Percentiles rank a stretch among this genome's conserved stretches.
phyloP scores from a whole-genome alignment of 1,139 yeast species.

The Casaregolazyma lundiana region DNA sequence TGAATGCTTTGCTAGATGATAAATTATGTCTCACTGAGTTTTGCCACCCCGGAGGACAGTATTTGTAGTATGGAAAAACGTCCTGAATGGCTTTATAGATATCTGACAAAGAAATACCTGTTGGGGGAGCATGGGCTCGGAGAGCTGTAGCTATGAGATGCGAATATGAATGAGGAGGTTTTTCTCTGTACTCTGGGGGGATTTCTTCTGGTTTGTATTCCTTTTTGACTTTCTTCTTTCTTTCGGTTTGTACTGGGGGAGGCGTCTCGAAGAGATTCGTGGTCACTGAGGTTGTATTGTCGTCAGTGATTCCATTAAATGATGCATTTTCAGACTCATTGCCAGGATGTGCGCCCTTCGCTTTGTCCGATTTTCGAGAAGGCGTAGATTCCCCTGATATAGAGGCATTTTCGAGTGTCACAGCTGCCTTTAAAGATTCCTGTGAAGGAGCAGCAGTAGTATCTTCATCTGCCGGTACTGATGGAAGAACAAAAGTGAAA shows the following conservation, averaged over 20 bases:
- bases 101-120: slow-evolving; percentile 79
- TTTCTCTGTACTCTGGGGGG: slow-evolving; percentile 77
- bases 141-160: slow-evolving; percentile 75
- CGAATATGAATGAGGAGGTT: slow-evolving; percentile 78
- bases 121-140: slow-evolving; percentile 55
- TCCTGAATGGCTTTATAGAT: slow-evolving; percentile 84
- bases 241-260: slow-evolving; percentile 5
- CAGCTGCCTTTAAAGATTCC: slow-evolving; percentile 5
- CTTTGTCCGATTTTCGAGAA: neutral
- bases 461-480: slow-evolving; percentile 26
- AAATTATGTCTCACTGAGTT: slow-evolving; percentile 85
- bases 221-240: slow-evolving; percentile 23
- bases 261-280: slow-evolving; percentile 9
- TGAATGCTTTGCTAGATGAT: slow-evolving; percentile 78
- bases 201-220: slow-evolving; percentile 53
- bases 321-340: neutral
- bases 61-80: slow-evolving; percentile 82
- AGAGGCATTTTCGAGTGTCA: neutral
- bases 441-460: slow-evolving; percentile 16
- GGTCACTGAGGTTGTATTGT: slow-evolving; percentile 7
- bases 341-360: neutral
- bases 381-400: neutral
- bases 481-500: slow-evolving; percentile 79
- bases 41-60: slow-evolving; percentile 98
- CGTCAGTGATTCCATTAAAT: neutral